Evolutionary conservation across 2,329 filamentous ascomycete genomes (phyloP).

Genomic region (Domatiomyces globalis): DNA sequence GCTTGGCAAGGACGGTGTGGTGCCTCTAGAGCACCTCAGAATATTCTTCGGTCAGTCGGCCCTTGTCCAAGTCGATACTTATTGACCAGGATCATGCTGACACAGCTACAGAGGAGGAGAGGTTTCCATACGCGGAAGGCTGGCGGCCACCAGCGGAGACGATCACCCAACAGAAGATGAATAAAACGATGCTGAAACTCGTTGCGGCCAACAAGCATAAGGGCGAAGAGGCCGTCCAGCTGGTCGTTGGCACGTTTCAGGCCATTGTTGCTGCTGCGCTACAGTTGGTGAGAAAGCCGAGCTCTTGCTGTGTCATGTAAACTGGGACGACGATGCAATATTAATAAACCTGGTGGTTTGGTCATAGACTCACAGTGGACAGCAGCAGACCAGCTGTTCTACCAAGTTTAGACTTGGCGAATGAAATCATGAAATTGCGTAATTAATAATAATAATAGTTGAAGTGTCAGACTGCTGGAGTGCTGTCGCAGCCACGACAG

Average conservation of each 20-base stretch:
- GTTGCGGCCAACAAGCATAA: background rate
- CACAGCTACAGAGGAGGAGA: constrained; percentile 22
- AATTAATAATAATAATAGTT: too few species aligned
- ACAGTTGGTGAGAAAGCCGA: background rate
- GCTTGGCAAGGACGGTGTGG: constrained; percentile 24
- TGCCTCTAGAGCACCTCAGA: constrained; percentile 23
- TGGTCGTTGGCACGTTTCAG: background rate
- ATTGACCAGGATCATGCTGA: background rate
- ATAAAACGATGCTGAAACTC: background rate
- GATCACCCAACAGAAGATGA: constrained; percentile 2
- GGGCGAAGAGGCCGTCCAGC: background rate
- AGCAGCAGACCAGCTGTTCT: too few species aligned
- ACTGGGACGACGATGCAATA: too few species aligned
- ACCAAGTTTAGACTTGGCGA: background rate
- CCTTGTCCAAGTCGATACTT: background rate
- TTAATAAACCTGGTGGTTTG: too few species aligned
- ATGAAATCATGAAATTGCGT: background rate
- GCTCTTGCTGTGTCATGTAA: too few species aligned
- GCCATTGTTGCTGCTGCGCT: background rate
- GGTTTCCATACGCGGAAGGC: constrained; percentile 24
- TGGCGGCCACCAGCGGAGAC: constrained; percentile 19
- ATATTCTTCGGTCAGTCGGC: constrained; percentile 20
- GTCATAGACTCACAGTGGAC: too few species aligned
- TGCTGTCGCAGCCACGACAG: too few species aligned
- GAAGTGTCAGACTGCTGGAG: too few species aligned